A percentile compares a stretch with the other conserved stretches of the same genome.
phyloP scores from a whole-genome alignment of 1,284 basidiomycete genomes.

The Papiliotrema terrestris region DNA sequence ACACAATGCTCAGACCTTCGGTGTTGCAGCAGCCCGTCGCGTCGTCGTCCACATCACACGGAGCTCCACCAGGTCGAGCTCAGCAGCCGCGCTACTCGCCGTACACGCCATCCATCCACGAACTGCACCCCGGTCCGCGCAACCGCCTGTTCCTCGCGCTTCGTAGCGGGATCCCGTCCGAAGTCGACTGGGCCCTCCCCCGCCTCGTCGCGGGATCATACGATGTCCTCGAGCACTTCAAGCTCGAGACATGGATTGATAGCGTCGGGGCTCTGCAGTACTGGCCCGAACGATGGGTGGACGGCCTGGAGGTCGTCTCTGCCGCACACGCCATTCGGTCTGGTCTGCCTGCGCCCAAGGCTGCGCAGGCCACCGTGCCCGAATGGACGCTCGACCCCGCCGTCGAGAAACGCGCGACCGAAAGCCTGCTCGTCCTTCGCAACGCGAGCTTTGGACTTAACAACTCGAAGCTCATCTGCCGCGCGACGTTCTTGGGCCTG shows the following conservation, averaged over 20 bases:
- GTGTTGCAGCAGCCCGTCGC: too few species aligned
- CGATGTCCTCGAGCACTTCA: conserved; percentile 33
- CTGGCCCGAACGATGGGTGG: conserved; percentile 36
- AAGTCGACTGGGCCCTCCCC: conserved; percentile 45
- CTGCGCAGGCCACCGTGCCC: conserved; percentile 18
- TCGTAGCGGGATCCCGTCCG: conserved; percentile 30
- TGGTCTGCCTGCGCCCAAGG: background rate
- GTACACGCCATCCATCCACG: conserved; percentile 22
- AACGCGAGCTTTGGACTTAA: conserved; percentile 29
- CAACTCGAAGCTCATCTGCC: conserved; percentile 32
- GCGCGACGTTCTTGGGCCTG: conserved; percentile 20
- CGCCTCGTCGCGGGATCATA: conserved; percentile 34
- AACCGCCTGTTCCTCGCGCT: conserved; percentile 40
- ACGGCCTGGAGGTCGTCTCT: conserved; percentile 25
- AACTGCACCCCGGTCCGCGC: conserved; percentile 26
- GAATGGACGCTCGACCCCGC: conserved; percentile 28
- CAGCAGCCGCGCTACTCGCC: background rate
- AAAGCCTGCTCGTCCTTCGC: conserved; percentile 36
- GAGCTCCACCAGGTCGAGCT: background rate
- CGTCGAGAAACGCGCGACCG: conserved; percentile 28
- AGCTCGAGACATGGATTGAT: conserved; percentile 33
- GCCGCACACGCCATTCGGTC: background rate
- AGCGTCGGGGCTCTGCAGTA: conserved; percentile 26
- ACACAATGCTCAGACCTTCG: too few species aligned
- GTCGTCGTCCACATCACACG: background rate